Evolutionary conservation across 2,329 filamentous ascomycete species (phyloP), one percentile per base, ranked within the genome.

Genomic region (Cladosporium sphaerospermum): DNA sequence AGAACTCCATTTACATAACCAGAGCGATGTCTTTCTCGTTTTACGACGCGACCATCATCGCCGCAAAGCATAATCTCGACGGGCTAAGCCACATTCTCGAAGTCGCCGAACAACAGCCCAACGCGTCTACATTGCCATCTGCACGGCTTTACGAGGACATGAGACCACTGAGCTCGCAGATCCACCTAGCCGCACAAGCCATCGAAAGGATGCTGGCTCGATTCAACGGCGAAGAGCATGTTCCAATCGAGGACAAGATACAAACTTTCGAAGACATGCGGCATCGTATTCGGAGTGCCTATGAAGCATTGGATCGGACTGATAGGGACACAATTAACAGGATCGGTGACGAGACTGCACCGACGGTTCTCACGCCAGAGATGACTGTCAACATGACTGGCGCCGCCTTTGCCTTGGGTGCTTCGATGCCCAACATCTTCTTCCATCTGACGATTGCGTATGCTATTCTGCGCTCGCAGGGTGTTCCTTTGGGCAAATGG

Each of bases 21-120:
- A 28, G 23, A 7, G 42, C 47, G 36, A 53, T 49, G 34, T 39
- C 45, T 11, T 52, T 49, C 45, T 45, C 52, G 4, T 41, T 55
- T 19, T 51, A 55, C 42, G 49, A 55, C 33, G 34, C 45, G n/a
- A 55, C 49, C 33, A 41, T 55, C 36, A 37, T 48, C 10, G 40
- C 50, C n/a, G 39, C 49, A 6, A 45, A 45, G 10, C 32, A 45
- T 40, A 46, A 23, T 14, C 16, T 53, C 33, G 39, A 53, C 9
- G 14, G 16, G 10, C 48, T 51, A n/a, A 18, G 32, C 13, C 32
- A 44, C 31, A 36, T 51, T 13, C 31, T 44, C 33, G 31, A 5
- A 1, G 13, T 13, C 3, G 40, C 48, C 33, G 31, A 37, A 10
- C 10, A 43, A 40, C 40, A 51, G 7, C 48, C 40, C 3, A 28